Conservation (phyloP, 768 basidiomycete species). For the Serendipita sp. region DNA sequence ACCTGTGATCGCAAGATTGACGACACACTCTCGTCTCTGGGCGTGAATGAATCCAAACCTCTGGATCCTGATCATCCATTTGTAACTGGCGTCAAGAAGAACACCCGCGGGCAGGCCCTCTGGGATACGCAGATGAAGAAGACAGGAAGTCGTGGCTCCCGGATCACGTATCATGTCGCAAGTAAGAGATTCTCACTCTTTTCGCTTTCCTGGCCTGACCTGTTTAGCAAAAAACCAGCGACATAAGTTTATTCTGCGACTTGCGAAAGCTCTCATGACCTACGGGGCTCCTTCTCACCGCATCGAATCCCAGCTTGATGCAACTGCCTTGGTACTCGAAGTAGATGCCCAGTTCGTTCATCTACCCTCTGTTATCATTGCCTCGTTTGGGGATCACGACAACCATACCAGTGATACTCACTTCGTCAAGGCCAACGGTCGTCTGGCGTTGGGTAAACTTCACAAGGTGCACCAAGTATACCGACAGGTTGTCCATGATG, state of each 20-base stretch:
- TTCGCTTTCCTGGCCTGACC: slow-evolving; percentile 1
- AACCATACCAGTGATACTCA: slow-evolving; percentile 71
- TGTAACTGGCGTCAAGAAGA: slow-evolving; percentile 38
- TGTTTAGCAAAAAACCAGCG: slow-evolving; percentile 54
- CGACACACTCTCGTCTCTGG: slow-evolving; percentile 18
- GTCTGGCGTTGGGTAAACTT: slow-evolving; percentile 67
- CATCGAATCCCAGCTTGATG: slow-evolving; percentile 79
- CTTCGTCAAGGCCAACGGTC: slow-evolving; percentile 64
- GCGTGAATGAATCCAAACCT: slow-evolving; percentile 30
- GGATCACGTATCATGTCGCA: slow-evolving; percentile 61
- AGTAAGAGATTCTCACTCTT: slow-evolving; percentile 25
- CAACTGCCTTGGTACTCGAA: slow-evolving; percentile 77
- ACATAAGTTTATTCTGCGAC: slow-evolving; percentile 71
- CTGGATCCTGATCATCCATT: slow-evolving; percentile 60
- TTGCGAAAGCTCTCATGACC: slow-evolving; percentile 76
- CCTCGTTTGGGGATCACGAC: slow-evolving; percentile 64
- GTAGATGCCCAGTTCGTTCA: slow-evolving; percentile 86
- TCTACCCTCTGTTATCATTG: slow-evolving; percentile 59
- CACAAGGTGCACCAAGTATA: slow-evolving; percentile 77
- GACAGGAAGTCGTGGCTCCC: slow-evolving; percentile 22
- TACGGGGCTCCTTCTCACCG: slow-evolving; percentile 89
- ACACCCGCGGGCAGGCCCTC: slow-evolving; percentile 40
- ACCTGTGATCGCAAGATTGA: slow-evolving; percentile 11
- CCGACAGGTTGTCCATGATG: slow-evolving; percentile 78
- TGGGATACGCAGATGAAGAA: slow-evolving; percentile 50